Percentiles rank a stretch among this genome's conserved stretches.
Conservation (phyloP, 2,329 filamentous ascomycete genomes). For the Cladosporium sp. region DNA sequence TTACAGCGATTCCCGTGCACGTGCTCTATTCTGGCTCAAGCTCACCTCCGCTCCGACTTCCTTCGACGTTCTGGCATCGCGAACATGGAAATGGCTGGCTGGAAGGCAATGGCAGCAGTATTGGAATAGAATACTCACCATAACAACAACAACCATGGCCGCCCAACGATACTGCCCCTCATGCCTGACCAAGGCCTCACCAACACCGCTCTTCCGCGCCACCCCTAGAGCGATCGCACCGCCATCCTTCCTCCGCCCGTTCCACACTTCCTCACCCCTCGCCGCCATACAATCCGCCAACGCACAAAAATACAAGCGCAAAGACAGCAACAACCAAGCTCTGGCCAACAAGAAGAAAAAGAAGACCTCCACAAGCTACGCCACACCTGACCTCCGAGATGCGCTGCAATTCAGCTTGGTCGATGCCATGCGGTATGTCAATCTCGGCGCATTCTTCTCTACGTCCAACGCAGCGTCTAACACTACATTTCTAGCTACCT, state of each 20-base stretch:
- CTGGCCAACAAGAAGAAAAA: conserved; percentile 62
- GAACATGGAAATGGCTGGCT: conserved; percentile 1
- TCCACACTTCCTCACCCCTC: conserved; percentile 23
- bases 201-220: conserved; percentile 23
- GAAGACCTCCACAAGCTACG: conserved; percentile 68
- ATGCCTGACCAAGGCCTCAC: conserved; percentile 30
- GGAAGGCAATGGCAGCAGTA: not conserved
- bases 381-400: conserved; percentile 63
- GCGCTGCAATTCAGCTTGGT: conserved; percentile 77
- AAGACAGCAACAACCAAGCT: conserved; percentile 49
- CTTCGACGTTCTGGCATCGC: not conserved
- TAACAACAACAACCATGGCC: conserved; percentile 25
- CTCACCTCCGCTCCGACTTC: conserved; percentile 2
- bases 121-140: not conserved
- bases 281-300: conserved; percentile 42
- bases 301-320: conserved; percentile 44
- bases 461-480: conserved; percentile 22
- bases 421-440: conserved; percentile 83
- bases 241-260: conserved; percentile 16
- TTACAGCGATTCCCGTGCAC: not conserved
- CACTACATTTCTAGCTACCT: conserved; percentile 66
- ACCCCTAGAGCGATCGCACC: not conserved
- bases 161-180: conserved; percentile 32
- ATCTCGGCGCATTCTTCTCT: conserved; percentile 24
- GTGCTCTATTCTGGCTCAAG: not conserved